Evolutionary conservation across 1,284 basidiomycete genomes (phyloP).

Genomic region (Heterobasidion occidentale): DNA sequence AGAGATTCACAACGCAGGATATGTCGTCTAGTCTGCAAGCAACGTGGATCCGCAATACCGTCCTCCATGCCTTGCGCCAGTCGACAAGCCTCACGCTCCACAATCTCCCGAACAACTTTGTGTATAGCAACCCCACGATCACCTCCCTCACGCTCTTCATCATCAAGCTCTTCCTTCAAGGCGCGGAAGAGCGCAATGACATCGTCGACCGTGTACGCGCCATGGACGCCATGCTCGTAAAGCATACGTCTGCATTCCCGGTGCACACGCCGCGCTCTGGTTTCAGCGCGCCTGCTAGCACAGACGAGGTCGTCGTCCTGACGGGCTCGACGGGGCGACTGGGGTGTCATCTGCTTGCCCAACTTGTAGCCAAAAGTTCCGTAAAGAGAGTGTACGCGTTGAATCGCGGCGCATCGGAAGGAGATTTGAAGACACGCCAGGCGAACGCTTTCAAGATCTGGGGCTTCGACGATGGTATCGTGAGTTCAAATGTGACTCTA

Average conservation of each 20-base stretch:
- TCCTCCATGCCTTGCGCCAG: constrained; percentile 5
- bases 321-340: constrained; percentile 20
- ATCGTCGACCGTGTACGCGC: not conserved
- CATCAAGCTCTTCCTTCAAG: not conserved
- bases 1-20: not conserved
- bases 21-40: constrained; percentile 7
- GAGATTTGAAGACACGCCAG: constrained; percentile 18
- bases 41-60: constrained; percentile 10
- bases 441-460: constrained; percentile 19
- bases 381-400: constrained; percentile 17
- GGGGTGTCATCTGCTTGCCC: constrained; percentile 17
- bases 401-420: constrained; percentile 9
- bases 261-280: constrained; percentile 1
- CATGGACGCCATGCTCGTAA: constrained; percentile 9
- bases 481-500: constrained; percentile 23
- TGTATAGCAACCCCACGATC: constrained; percentile 7
- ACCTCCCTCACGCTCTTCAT: not conserved
- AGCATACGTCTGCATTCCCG: constrained; percentile 10
- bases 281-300: not conserved
- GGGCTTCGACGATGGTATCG: constrained; percentile 20
- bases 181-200: not conserved
- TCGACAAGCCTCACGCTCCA: not conserved
- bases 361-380: constrained; percentile 11
- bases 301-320: constrained; percentile 17
- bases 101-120: constrained; percentile 4